These are phyloP conservation scores for Pythium utonaiense DNA, from an alignment of 352 stramenopile species.

Conservation along the genomic window DNA sequence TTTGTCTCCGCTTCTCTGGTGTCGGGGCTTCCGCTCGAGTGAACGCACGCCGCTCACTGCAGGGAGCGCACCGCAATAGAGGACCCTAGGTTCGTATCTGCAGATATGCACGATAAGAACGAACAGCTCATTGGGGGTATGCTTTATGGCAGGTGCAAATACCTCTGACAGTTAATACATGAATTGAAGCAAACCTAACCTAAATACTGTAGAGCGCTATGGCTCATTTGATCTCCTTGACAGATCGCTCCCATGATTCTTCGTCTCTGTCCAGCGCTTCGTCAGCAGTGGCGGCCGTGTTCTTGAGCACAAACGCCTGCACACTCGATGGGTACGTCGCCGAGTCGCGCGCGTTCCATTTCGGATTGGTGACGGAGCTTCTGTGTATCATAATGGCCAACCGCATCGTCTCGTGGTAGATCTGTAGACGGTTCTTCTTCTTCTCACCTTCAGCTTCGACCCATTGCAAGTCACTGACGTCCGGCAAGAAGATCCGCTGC, in stretches of 20 bases:
- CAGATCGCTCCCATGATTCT: neutral
- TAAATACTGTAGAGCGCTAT: too few relatives aligned
- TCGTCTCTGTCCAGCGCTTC: neutral
- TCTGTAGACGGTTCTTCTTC: constrained; percentile 31
- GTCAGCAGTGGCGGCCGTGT: neutral
- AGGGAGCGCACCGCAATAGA: neutral
- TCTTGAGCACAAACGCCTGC: neutral
- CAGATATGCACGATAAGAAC: neutral
- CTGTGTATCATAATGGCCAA: constrained; percentile 46
- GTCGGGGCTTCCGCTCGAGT: neutral
- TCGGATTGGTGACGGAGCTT: constrained; percentile 41
- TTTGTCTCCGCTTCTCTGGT: constrained; percentile 5
- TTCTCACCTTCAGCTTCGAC: constrained; percentile 5
- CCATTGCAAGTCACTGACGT: constrained; percentile 28
- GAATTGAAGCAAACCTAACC: too few relatives aligned
- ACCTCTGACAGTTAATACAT: too few relatives aligned
- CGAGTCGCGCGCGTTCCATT: constrained; percentile 19
- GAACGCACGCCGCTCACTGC: neutral
- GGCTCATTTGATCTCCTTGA: neutral
- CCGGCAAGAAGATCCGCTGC: constrained; percentile 36
- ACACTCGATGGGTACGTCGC: neutral
- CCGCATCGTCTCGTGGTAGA: constrained; percentile 45
- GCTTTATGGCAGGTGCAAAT: neutral
- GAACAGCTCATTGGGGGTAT: neutral
- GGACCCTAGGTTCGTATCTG: neutral